Base-by-base conservation (phyloP, 768 basidiomycete species). In the Tremella fuciformis region DNA sequence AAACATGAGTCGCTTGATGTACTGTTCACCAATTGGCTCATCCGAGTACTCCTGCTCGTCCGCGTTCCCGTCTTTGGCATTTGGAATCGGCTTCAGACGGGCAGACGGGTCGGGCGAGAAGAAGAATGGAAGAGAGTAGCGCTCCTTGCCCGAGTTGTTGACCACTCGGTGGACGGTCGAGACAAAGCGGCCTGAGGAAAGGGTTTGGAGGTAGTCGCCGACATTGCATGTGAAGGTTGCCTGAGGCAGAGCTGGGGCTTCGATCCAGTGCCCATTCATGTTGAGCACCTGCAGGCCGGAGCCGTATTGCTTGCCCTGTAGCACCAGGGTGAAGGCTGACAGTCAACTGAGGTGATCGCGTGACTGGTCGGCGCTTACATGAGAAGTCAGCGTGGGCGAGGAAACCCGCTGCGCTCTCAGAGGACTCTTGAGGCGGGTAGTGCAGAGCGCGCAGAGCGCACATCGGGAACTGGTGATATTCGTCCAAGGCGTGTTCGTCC, bases 101-200 rank as follows among this genome's bases (percentile, higher is more conserved):
- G 44, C 53, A 0, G 34, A n/a, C 1, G 57, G 62, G n/a, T 54
- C 42, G 13, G 62, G 62, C 0, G 62, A 52, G 53, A 55, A 52
- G 54, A 63, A 63, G 53, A 59, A 63, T 19, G 62, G 62, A 1
- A 63, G 57, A 2, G 62, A 63, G 29, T 46, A 59, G 3, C 62
- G 52, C 8, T 58, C 46, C 9, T 13, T 8, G 39, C 61, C 61
- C 8, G 61, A 46, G 18, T 38, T 13, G 42, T 63, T 63, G 48
- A 37, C 50, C n/a, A 63, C 62, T 22, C 62, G 57, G 49, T 63
- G 62, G 6, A 63, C 57, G 3, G 62, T 63, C 13, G 55, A 52
- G 42, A 21, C 7, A 48, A 56, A 61, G 0, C 40, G 41, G 16
- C 55, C 53, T 18, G 44, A 40, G 6, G 53, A 54, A 2, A 52